Evolutionary conservation across 192 early-diverging fungal species (phyloP), one percentile per base, ranked within the genome.

Genomic region (Umbelopsis sp.): DNA sequence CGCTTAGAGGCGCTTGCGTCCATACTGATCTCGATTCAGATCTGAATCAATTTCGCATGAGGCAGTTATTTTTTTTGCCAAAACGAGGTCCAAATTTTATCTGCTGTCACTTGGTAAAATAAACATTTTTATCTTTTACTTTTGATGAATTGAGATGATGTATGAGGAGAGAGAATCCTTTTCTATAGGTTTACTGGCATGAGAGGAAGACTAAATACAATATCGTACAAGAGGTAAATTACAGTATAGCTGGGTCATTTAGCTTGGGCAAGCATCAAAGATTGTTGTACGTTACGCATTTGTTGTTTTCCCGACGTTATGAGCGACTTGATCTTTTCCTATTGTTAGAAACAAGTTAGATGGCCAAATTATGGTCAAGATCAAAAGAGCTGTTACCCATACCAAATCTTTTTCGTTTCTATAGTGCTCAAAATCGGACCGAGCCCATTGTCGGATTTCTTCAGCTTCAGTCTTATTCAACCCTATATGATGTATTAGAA

Each of bases 401-500:
- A 83, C 84, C 49, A 79, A 44, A 41, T 82, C 74, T 47, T 44
- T 74, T 44, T 83, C 84, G 29, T 36, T 17, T 21, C 80, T 59
- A 66, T 79, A 82, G 24, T 80, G 80, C 38, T 86, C 84, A 65
- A 86, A 83, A 59, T 86, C 84, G 16, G 80, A 56, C 24, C 82
- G 72, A 11, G 78, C 81, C 84, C 84, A 86, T 16, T 70, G 52
- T 32, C 74, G 56, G 8, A 83, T 32, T 68, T 81, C 75, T 34
- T 78, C 53, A 1, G 80, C 79, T 38, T 83, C 81, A 4, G 16
- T 41, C 21, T 81, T 77, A 22, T 81, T 56, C 67, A 83, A 29
- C 3, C 71, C 81, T 78, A 75, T 49, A 9, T 6, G 17, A 59
- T 31, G 26, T 69, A 20, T 36, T 20, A 25, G 36, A 21, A 52